phyloP scores from a whole-genome alignment of 192 early-diverging fungal genomes.

The Funneliformis mosseae region DNA sequence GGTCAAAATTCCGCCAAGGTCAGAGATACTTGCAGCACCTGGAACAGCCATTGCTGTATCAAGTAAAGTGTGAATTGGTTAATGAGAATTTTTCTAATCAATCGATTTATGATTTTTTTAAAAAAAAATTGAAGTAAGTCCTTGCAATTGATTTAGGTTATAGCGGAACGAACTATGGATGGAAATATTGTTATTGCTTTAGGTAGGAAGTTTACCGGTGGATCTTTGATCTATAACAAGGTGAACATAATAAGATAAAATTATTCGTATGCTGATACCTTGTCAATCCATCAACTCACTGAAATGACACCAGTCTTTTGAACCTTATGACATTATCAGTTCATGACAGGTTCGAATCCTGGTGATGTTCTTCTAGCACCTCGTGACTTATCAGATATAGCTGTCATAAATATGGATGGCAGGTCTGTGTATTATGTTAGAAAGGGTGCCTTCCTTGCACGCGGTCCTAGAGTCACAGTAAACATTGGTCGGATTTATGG shows the following conservation, averaged over 20 bases:
- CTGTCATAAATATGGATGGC: slow-evolving; percentile 59
- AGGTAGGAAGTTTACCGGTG: slow-evolving; percentile 38
- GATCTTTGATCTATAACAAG: slow-evolving; percentile 47
- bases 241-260: slow-evolving; percentile 23
- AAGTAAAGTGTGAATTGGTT: slow-evolving; percentile 40
- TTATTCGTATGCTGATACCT: neutral
- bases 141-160: slow-evolving; percentile 23
- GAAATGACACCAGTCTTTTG: neutral
- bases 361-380: slow-evolving; percentile 74
- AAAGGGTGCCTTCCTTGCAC: slow-evolving; percentile 63
- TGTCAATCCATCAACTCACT: neutral
- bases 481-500: slow-evolving; percentile 47
- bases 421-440: slow-evolving; percentile 63
- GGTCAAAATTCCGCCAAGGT: slow-evolving; percentile 54
- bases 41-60: slow-evolving; percentile 58
- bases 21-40: slow-evolving; percentile 54
- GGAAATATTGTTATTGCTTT: slow-evolving; percentile 38
- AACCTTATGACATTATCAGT: slow-evolving; percentile 41
- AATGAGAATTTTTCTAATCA: neutral
- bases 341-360: slow-evolving; percentile 52
- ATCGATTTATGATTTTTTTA: neutral
- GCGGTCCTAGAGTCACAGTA: slow-evolving; percentile 55
- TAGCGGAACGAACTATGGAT: slow-evolving; percentile 37
- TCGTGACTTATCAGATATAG: slow-evolving; percentile 61
- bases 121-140: neutral